phyloP scores from a whole-genome alignment of 2,329 filamentous ascomycete species.

The Xenoacremonium recifei region DNA sequence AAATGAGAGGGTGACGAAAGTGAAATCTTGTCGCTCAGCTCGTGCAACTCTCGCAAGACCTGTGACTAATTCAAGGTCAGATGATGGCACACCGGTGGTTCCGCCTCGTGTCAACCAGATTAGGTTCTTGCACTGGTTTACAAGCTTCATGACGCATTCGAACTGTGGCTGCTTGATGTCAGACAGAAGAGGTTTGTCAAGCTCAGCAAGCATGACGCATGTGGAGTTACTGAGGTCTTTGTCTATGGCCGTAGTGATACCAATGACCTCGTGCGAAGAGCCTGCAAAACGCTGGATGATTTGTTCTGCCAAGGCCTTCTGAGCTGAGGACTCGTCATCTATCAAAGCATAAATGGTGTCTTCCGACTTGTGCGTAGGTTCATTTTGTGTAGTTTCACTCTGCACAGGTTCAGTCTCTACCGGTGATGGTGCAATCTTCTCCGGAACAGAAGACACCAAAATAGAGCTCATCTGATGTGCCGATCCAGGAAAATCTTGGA shows the following conservation, averaged over 20 bases:
- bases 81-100: background rate
- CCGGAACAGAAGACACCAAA: background rate
- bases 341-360: background rate
- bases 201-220: background rate
- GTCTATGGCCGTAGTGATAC: background rate
- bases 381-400: too few species aligned
- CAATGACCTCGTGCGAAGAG: background rate
- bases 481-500: background rate
- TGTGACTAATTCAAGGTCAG: background rate
- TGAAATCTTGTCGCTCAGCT: constrained; percentile 5
- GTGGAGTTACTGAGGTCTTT: background rate
- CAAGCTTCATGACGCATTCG: background rate
- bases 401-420: background rate
- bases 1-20: constrained; percentile 24
- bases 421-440: background rate
- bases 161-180: background rate
- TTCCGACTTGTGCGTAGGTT: too few species aligned
- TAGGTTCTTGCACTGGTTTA: background rate
- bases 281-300: background rate
- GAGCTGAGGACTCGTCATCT: background rate
- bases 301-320: background rate
- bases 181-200: background rate
- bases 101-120: background rate
- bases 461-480: background rate
- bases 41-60: background rate